Evolutionary conservation across 495 filamentous ascomycete species (phyloP).

Genomic region (Recurvomyces mirabilis): DNA sequence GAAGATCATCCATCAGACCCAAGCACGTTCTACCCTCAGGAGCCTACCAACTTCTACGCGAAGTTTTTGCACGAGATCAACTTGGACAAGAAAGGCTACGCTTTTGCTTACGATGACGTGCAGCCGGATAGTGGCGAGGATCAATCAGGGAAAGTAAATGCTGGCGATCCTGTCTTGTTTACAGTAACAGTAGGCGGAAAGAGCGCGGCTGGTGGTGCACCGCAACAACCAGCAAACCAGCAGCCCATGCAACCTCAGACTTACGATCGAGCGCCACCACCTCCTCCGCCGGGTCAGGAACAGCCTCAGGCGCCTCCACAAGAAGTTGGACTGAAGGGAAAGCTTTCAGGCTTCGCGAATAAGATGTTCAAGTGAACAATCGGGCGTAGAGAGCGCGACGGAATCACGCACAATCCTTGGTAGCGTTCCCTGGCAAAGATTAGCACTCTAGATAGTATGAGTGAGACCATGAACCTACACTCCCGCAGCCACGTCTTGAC

Average conservation of each 20-base stretch:
- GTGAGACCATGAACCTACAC: no score
- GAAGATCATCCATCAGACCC: conserved; percentile 19
- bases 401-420: no score
- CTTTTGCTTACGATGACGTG: conserved; percentile 73
- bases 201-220: conserved; percentile 10
- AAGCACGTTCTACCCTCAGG: conserved; percentile 41
- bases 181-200: conserved; percentile 53
- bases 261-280: conserved; percentile 8
- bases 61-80: conserved; percentile 54
- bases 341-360: conserved; percentile 12
- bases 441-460: no score
- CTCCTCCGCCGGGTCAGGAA: neutral
- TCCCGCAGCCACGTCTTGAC: conserved; percentile 29
- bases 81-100: conserved; percentile 55
- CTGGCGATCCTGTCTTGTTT: conserved; percentile 44
- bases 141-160: conserved; percentile 53
- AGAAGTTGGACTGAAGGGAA: conserved; percentile 9
- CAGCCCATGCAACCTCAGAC: neutral
- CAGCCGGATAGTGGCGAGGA: conserved; percentile 44
- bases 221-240: neutral
- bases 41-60: conserved; percentile 61
- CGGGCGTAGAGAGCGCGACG: no score
- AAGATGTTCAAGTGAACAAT: no score
- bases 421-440: no score
- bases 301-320: conserved; percentile 1